Evolutionary conservation across 2,329 filamentous ascomycete genomes (phyloP), one percentile per base, ranked within the genome.

Genomic region (Fusarium sp.): DNA sequence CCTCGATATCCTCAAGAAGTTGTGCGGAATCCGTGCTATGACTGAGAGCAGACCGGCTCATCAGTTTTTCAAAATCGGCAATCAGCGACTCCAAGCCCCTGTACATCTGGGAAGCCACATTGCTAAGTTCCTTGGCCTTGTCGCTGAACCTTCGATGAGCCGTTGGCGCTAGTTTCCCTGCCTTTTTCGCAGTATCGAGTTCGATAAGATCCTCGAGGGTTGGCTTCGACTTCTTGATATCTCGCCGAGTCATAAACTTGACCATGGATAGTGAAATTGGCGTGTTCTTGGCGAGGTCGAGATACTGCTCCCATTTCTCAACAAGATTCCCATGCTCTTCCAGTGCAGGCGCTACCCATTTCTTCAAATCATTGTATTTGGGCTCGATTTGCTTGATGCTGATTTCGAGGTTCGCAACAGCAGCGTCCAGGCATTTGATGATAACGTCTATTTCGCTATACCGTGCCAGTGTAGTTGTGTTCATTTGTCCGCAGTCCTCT

Each of bases 1-100:
- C 91, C 76, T 95, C 91, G 43, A 98, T 94, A 77, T 98, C 96
- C 65, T 94, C 88, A 50, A 96, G 84, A 8, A 97, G 83, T 65
- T 91, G 89, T 22, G 83, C 80, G 7, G 91, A 86, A 69, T 94
- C 92, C 49, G 88, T 85, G 42, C 83, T 83, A 62, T 89, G 89
- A 19, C 84, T 82, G 46, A 89, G 76, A 7, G 86, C 80, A 22
- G 85, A 91, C 49, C 84, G 87, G 59, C 76, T 83, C 70, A 82
- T 82, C 15, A 86, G 83, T 55, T 86, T 87, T 43, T 91, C 87
- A 50, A 94, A 91, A 11, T 87, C 86, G 22, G 85, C 84, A 57
- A 89, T 86, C 9, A 93, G 83, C 11, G 83, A 81, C 67, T 89
- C 87, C 44, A 91, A 91, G 26, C 87, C 86, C 44, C 83, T 80